These are phyloP conservation scores for Fusarium transvaalense DNA, from an alignment of 2,329 filamentous ascomycete genomes.

Conservation along the genomic window DNA sequence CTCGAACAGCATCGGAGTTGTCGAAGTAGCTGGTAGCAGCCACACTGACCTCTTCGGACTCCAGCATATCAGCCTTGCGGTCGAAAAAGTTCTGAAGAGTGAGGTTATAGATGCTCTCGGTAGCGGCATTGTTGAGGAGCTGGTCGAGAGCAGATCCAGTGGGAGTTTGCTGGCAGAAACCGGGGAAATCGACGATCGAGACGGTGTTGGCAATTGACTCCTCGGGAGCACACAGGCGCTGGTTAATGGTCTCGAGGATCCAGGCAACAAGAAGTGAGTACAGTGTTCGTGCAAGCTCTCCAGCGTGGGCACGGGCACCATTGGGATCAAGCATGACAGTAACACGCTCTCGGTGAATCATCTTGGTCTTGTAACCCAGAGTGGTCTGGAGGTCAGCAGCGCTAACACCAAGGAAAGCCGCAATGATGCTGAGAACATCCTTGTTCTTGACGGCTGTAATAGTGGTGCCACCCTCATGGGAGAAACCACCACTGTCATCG, in stretches of 20 bases:
- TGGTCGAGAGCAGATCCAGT: slow-evolving; percentile 92
- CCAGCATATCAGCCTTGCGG: slow-evolving; percentile 89
- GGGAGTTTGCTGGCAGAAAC: slow-evolving; percentile 86
- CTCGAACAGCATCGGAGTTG: slow-evolving; percentile 93
- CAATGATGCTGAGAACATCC: slow-evolving; percentile 85
- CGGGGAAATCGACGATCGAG: slow-evolving; percentile 95
- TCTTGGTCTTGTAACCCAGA: slow-evolving; percentile 96
- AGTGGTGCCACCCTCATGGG: slow-evolving; percentile 90
- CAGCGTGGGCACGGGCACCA: slow-evolving; percentile 90
- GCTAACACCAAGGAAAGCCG: slow-evolving; percentile 92
- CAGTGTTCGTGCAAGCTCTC: slow-evolving; percentile 91
- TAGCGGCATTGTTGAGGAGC: slow-evolving; percentile 92
- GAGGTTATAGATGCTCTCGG: slow-evolving; percentile 91
- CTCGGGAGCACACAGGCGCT: slow-evolving; percentile 86
- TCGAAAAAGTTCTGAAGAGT: slow-evolving; percentile 97
- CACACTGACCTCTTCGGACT: slow-evolving; percentile 92
- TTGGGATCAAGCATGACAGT: slow-evolving; percentile 97
- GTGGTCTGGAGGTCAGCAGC: slow-evolving; percentile 86
- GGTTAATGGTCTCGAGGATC: slow-evolving; percentile 92
- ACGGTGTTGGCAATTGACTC: slow-evolving; percentile 93
- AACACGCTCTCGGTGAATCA: slow-evolving; percentile 94
- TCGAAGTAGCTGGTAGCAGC: slow-evolving; percentile 97
- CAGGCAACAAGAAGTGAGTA: slow-evolving; percentile 96
- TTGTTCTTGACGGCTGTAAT: slow-evolving; percentile 93
- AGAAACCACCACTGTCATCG: slow-evolving; percentile 96